Base-by-base conservation (phyloP, 164 flowering plant species). In the Piper betle region DNA sequence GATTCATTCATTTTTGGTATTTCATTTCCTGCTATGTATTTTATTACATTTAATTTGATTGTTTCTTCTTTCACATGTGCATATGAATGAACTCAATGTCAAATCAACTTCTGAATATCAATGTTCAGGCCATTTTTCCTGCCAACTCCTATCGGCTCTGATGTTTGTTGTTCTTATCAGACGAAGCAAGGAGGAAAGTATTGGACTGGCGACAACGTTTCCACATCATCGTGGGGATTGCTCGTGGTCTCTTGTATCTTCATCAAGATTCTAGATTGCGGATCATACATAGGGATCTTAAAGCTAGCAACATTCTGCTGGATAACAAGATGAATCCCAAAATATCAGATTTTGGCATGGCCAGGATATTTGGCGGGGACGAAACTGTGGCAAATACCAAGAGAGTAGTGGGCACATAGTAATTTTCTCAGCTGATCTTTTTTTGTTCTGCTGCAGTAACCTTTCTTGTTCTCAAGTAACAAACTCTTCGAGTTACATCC, bases 201-300 rank as follows among this genome's bases (percentile, higher is more conserved):
- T 17, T 76, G 39, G 64, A 69, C 53, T 76, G 80, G 75, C 20
- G 43, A 25, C 64, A 18, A 9, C 75, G 77, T 6, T 63, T 66
- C 43, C 61, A 62, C 33, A 73, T 73, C 10, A 71, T 76, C 1
- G 46, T 15, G 18, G 86, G 88, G 13, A 75, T 83, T 18, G 78
- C 84, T 15, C 72, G 81, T 41, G 88, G 88, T 9, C 38, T 85
- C 55, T 68, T 81, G 7, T 85, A 85, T 62, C 81, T 85, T 52
- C 91, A 85, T 50, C 76, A 78, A 19, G 91, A 83, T 53, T 85
- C 86, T 10, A 65, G 77, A n/a, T 64, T 79, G 12, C 60, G 61
- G 43, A 75, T 84, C 10, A 79, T 84, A 10, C 91, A 82, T 43
- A 66, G 85, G 13, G 85, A 85, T 71, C 78, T 84, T 2, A 84